phyloP scores from a whole-genome alignment of 805 yeast genomes.

The Kuraishia piskuri region DNA sequence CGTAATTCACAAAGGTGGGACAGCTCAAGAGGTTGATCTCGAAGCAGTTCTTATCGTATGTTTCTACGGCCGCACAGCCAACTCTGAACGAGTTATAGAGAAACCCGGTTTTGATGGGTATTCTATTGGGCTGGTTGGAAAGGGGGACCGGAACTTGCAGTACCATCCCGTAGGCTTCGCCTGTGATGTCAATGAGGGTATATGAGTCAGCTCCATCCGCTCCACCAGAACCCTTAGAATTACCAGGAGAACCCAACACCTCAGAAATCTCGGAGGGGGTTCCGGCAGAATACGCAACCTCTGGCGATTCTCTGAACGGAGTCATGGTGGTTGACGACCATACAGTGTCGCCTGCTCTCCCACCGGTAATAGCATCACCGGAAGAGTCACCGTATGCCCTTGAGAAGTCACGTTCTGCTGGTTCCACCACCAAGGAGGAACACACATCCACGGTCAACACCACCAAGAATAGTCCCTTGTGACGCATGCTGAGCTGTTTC shows the following conservation, averaged over 20 bases:
- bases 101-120: conserved; percentile 67
- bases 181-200: conserved; percentile 36
- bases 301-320: conserved; percentile 8
- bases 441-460: conserved; percentile 61
- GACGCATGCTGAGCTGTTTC: conserved; percentile 59
- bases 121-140: conserved; percentile 60
- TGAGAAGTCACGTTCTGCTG: not conserved
- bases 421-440: conserved; percentile 25
- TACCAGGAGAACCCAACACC: conserved; percentile 5
- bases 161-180: conserved; percentile 47
- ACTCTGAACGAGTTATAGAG: conserved; percentile 31
- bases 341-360: conserved; percentile 10
- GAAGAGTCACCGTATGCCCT: not conserved
- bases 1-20: conserved; percentile 54
- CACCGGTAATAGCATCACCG: conserved; percentile 4
- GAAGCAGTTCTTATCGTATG: conserved; percentile 22
- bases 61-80: not conserved
- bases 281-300: conserved; percentile 2
- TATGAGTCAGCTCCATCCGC: not conserved
- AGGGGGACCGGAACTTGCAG: conserved; percentile 57
- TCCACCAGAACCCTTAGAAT: not conserved
- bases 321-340: conserved; percentile 12
- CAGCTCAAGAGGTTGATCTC: conserved; percentile 69
- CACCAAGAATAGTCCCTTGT: conserved; percentile 48
- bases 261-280: conserved; percentile 4